These are phyloP conservation scores for Pythium guiyangense DNA, from an alignment of 352 stramenopile species.

Conservation along the genomic window DNA sequence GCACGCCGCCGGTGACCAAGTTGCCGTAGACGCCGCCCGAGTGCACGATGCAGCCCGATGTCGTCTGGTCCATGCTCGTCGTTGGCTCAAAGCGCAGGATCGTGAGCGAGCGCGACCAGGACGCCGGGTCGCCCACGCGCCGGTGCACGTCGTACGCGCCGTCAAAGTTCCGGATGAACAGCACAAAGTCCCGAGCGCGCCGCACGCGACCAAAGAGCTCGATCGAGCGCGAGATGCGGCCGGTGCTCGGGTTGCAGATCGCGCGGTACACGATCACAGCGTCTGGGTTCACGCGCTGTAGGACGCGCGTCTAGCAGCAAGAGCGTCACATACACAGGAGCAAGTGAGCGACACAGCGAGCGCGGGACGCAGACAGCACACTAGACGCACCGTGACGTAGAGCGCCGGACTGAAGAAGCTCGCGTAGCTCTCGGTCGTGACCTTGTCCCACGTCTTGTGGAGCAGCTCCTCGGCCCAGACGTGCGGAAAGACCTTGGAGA, in stretches of 20 bases:
- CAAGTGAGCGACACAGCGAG: too few species aligned
- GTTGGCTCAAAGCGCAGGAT: conserved; percentile 44
- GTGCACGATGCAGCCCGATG: conserved; percentile 35
- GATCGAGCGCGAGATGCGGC: conserved; percentile 33
- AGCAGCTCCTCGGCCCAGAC: conserved; percentile 37
- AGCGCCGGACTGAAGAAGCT: conserved; percentile 47
- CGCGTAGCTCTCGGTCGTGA: conserved; percentile 39
- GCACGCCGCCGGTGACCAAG: conserved; percentile 28
- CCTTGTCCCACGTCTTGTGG: conserved; percentile 32
- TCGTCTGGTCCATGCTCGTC: conserved; percentile 18
- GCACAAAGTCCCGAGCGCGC: conserved; percentile 36
- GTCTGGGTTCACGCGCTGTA: conserved; percentile 40
- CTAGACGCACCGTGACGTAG: conserved; percentile 27
- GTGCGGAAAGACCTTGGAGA: conserved; percentile 45
- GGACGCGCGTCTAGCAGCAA: conserved; percentile 33
- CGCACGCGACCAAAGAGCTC: conserved; percentile 43
- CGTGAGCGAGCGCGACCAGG: conserved; percentile 40
- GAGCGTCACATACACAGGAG: background rate
- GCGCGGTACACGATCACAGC: conserved; percentile 47
- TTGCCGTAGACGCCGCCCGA: conserved; percentile 42
- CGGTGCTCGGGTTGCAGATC: conserved; percentile 39
- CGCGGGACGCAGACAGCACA: background rate
- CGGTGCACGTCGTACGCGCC: conserved; percentile 28
- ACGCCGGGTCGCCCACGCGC: conserved; percentile 22
- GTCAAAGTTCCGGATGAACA: conserved; percentile 40